phyloP scores from a whole-genome alignment of 2,329 filamentous ascomycete species.

The Phyllosticta paracitricarpa region DNA sequence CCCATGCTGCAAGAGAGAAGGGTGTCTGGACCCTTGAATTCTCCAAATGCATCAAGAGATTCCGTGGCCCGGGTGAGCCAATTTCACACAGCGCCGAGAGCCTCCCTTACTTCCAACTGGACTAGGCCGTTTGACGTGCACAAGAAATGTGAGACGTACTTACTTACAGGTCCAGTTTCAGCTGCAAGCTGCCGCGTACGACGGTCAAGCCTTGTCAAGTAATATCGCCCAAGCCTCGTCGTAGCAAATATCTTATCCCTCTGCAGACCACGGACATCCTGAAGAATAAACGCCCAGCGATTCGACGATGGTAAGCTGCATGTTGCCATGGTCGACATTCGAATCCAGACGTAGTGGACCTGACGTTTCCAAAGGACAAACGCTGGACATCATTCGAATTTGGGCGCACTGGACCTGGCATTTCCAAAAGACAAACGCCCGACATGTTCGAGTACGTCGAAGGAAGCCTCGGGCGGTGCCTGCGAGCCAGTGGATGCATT shows the following conservation, averaged over 20 bases:
- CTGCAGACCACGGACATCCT: not conserved
- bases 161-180: not conserved
- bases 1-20: not conserved
- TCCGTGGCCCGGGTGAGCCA: not conserved
- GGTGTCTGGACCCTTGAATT: not conserved
- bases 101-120: not conserved
- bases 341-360: not conserved
- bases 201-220: not conserved
- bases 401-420: not conserved
- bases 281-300: not conserved
- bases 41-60: not conserved
- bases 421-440: not conserved
- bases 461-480: not conserved
- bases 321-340: not conserved
- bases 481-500: not conserved
- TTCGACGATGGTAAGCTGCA: not conserved
- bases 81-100: not conserved
- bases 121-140: not conserved
- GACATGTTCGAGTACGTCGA: not conserved
- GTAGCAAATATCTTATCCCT: not conserved
- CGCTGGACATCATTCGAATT: not conserved
- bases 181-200: not conserved
- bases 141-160: not conserved
- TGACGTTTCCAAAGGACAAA: not conserved
- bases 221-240: not conserved